Evolutionary conservation across 2,329 filamentous ascomycete species (phyloP).

Genomic region (Aspergillus floridensis): DNA sequence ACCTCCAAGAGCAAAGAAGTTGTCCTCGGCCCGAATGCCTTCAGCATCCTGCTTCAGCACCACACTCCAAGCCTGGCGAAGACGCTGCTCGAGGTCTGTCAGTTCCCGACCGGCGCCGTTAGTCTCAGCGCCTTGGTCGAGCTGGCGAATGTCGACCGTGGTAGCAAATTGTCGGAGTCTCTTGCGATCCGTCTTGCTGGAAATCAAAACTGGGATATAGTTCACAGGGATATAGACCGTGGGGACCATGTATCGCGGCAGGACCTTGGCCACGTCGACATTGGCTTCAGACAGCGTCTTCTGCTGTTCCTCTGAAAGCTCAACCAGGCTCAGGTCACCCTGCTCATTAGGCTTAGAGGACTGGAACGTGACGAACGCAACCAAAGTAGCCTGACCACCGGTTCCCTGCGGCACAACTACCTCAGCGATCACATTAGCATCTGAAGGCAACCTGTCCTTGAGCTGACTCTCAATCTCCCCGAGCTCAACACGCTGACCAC

Average conservation of each 20-base stretch:
- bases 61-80: conserved; percentile 37
- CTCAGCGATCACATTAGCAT: conserved; percentile 47
- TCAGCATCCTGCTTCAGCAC: conserved; percentile 30
- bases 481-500: conserved; percentile 45
- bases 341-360: conserved; percentile 20
- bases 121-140: conserved; percentile 22
- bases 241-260: conserved; percentile 37
- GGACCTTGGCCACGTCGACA: conserved; percentile 24
- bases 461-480: conserved; percentile 43
- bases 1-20: conserved; percentile 39
- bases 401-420: conserved; percentile 42
- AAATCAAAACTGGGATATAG: conserved; percentile 42
- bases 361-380: conserved; percentile 31
- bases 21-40: conserved; percentile 37
- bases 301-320: conserved; percentile 19
- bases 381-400: conserved; percentile 29
- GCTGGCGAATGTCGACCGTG: conserved; percentile 31
- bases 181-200: conserved; percentile 47
- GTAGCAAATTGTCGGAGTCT: conserved; percentile 35
- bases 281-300: conserved; percentile 21
- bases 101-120: conserved; percentile 23
- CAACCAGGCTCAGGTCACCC: conserved; percentile 15
- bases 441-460: conserved; percentile 26
- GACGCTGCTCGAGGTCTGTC: conserved; percentile 31
- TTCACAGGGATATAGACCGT: conserved; percentile 45